Conservation (phyloP, 1,284 basidiomycete genomes). For the Uromyces viciae-fabae region DNA sequence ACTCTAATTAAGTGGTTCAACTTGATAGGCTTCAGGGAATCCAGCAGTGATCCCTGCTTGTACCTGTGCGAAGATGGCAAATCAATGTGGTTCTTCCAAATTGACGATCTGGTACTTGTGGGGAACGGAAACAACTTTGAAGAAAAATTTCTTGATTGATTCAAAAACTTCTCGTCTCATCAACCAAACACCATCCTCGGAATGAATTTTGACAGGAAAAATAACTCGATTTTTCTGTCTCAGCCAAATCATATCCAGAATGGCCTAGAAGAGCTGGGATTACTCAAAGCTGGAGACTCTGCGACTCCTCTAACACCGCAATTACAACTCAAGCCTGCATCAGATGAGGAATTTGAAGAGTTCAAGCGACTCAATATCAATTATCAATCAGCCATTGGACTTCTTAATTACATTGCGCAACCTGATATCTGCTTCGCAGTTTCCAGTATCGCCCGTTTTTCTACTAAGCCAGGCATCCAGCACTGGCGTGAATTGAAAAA, state of each 20-base stretch:
- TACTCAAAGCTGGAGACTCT: background rate
- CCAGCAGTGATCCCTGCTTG: background rate
- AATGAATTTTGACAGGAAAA: background rate
- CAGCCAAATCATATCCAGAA: background rate
- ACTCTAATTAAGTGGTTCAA: background rate
- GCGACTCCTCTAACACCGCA: background rate
- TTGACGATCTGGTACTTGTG: slow-evolving; percentile 10
- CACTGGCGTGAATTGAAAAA: background rate
- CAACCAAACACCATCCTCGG: background rate
- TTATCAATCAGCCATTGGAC: slow-evolving; percentile 1
- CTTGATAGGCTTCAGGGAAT: background rate
- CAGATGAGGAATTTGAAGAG: background rate
- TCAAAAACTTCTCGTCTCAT: background rate
- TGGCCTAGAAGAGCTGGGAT: background rate
- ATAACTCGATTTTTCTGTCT: background rate
- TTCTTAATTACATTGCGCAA: background rate
- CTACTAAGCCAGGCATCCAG: background rate
- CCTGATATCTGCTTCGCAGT: slow-evolving; percentile 14
- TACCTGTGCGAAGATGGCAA: background rate
- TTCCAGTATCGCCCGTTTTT: background rate
- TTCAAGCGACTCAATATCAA: slow-evolving; percentile 5
- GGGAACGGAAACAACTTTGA: background rate
- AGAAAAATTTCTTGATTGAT: background rate
- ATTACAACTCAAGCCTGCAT: background rate
- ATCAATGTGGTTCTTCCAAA: background rate